These are phyloP conservation scores for Trichoderma brevicompactum DNA, from an alignment of 2,329 filamentous ascomycete species.

Conservation along the genomic window DNA sequence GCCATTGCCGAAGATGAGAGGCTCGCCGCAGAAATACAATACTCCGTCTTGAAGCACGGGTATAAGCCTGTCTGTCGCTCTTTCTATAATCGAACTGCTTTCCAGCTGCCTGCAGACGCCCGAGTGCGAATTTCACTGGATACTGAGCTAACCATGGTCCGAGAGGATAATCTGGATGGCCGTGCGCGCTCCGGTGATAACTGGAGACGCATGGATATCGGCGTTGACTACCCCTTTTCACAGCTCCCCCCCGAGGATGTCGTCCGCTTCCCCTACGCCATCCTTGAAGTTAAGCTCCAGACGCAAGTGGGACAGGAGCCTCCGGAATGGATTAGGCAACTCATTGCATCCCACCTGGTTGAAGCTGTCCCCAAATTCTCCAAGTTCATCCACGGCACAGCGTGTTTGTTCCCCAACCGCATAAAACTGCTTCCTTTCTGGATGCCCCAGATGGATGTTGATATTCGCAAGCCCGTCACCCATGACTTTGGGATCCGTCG, in stretches of 20 bases:
- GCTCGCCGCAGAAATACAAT: slow-evolving; percentile 89
- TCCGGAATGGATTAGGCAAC: slow-evolving; percentile 92
- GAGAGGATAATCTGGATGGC: slow-evolving; percentile 93
- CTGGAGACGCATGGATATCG: slow-evolving; percentile 97
- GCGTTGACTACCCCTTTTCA: slow-evolving; percentile 91
- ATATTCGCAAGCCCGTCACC: slow-evolving; percentile 90
- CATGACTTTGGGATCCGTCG: slow-evolving; percentile 91
- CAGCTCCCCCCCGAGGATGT: slow-evolving; percentile 85
- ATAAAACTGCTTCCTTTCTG: slow-evolving; percentile 94
- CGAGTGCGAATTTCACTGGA: slow-evolving; percentile 96
- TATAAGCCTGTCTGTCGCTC: slow-evolving; percentile 90
- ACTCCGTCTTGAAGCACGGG: slow-evolving; percentile 83
- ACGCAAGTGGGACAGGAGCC: slow-evolving; percentile 94
- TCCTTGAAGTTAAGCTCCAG: slow-evolving; percentile 96
- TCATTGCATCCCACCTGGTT: slow-evolving; percentile 91
- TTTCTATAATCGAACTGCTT: slow-evolving; percentile 98
- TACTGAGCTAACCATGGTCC: slow-evolving; percentile 91
- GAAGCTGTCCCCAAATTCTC: slow-evolving; percentile 99
- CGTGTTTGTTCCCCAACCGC: slow-evolving; percentile 80
- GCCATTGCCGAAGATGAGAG: slow-evolving; percentile 91
- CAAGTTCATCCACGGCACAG: slow-evolving; percentile 97
- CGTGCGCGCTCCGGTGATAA: slow-evolving; percentile 77
- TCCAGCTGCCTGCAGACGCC: slow-evolving; percentile 94
- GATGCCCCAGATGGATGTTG: slow-evolving; percentile 97
- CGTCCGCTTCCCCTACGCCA: slow-evolving; percentile 91